These are phyloP conservation scores for Penicillium sp. DNA, from an alignment of 2,329 filamentous ascomycete genomes.

Conservation along the genomic window DNA sequence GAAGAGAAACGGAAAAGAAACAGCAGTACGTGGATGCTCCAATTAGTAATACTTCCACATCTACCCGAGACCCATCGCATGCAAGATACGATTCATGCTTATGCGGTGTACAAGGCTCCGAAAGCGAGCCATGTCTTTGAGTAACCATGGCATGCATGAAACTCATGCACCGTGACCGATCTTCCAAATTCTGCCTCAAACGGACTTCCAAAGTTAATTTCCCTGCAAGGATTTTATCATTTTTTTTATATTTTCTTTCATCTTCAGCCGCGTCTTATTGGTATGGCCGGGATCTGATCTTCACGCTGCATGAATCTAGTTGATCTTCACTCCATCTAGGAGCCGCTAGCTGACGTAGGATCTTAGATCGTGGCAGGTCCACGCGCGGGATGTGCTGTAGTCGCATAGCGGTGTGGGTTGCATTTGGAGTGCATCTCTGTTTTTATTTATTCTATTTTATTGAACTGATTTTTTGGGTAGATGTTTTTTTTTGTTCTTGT, in stretches of 20 bases:
- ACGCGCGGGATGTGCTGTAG: slow-evolving; percentile 2
- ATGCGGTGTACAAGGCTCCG: not conserved
- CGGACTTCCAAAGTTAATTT: not conserved
- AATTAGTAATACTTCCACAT: not conserved
- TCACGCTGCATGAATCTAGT: slow-evolving; percentile 9
- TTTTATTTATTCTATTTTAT: not conserved
- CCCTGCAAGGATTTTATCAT: not conserved
- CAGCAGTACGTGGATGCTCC: not conserved
- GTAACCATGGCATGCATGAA: slow-evolving; percentile 12
- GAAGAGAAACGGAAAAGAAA: not conserved
- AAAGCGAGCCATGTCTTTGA: slow-evolving; percentile 1
- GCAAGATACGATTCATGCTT: not conserved
- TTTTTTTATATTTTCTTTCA: not conserved
- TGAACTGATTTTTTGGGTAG: no score
- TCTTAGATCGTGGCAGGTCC: slow-evolving; percentile 8
- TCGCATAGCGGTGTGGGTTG: slow-evolving; percentile 5
- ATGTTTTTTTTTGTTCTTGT: not conserved
- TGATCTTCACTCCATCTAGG: slow-evolving; percentile 12
- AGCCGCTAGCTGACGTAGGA: slow-evolving; percentile 9
- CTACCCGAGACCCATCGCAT: not conserved
- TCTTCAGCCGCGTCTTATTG: slow-evolving; percentile 1
- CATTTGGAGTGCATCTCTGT: not conserved
- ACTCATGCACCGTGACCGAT: slow-evolving; percentile 7
- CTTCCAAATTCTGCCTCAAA: not conserved
- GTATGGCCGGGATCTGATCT: slow-evolving; percentile 6